Percentiles rank a stretch among this genome's conserved stretches.
These are phyloP conservation scores for Hypoxylon trugodes DNA, from an alignment of 495 filamentous ascomycete species.

Conservation along the genomic window DNA sequence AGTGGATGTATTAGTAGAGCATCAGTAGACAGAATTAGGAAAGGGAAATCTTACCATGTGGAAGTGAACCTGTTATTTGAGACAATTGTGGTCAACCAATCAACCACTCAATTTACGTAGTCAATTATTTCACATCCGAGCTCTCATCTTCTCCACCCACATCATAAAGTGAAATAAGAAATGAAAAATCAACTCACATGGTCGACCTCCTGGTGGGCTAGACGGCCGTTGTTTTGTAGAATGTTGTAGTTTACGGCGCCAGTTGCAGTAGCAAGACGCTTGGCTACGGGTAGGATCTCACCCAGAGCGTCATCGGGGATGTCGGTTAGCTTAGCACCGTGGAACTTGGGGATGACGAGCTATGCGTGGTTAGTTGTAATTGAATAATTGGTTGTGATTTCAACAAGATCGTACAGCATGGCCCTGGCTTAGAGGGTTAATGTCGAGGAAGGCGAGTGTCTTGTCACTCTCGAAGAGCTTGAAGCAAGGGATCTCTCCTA, in stretches of 20 bases:
- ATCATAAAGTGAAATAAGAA: neutral
- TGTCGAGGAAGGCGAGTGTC: slow-evolving; percentile 96
- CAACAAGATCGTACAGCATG: slow-evolving; percentile 69
- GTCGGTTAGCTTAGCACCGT: slow-evolving; percentile 91
- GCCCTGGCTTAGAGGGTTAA: slow-evolving; percentile 83
- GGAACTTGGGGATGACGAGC: slow-evolving; percentile 97
- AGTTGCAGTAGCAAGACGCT: slow-evolving; percentile 81
- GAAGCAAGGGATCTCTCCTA: slow-evolving; percentile 93
- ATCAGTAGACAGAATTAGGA: neutral
- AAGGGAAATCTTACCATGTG: slow-evolving; percentile 75
- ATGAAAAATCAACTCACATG: slow-evolving; percentile 67
- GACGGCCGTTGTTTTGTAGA: slow-evolving; percentile 92
- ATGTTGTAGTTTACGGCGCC: slow-evolving; percentile 88
- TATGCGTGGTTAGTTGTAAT: slow-evolving; percentile 42
- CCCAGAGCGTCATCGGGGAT: slow-evolving; percentile 88
- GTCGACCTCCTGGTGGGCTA: slow-evolving; percentile 94
- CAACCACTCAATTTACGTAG: neutral
- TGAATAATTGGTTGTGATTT: neutral
- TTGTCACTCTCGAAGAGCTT: slow-evolving; percentile 95
- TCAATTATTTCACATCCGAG: neutral
- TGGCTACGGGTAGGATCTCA: slow-evolving; percentile 88
- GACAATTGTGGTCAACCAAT: neutral
- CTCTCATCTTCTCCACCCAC: neutral
- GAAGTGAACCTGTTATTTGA: slow-evolving; percentile 76
- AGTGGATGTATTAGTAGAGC: slow-evolving; percentile 16